phyloP scores from a whole-genome alignment of 2,329 filamentous ascomycete genomes.

The Diplodia seriata region DNA sequence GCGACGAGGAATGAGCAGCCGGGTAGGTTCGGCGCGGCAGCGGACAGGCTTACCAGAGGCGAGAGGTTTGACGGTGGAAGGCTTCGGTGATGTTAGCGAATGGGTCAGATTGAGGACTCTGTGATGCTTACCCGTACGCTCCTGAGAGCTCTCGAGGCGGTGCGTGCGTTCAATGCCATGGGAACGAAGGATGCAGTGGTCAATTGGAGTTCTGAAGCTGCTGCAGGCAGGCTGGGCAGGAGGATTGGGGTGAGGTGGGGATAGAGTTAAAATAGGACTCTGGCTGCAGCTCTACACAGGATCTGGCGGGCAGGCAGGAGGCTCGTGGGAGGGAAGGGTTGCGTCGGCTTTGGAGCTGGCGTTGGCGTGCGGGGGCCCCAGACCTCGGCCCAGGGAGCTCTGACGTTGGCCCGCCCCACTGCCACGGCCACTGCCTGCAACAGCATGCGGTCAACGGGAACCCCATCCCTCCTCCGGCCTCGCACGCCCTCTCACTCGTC shows the following conservation, averaged over 20 bases:
- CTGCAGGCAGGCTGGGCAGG: background rate
- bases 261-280: background rate
- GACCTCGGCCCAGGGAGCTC: conserved; percentile 29
- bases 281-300: conserved; percentile 11
- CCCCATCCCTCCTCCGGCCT: background rate
- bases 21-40: conserved; percentile 16
- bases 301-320: background rate
- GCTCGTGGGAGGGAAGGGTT: conserved; percentile 3
- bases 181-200: background rate
- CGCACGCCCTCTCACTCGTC: background rate
- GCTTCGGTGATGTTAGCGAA: conserved; percentile 40
- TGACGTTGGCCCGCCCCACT: conserved; percentile 22
- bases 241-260: background rate
- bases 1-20: conserved; percentile 30
- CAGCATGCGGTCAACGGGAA: conserved; percentile 16
- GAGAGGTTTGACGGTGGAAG: conserved; percentile 43
- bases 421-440: background rate
- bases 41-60: conserved; percentile 44
- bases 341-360: conserved; percentile 36
- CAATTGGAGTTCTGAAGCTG: conserved; percentile 4
- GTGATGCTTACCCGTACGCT: conserved; percentile 64
- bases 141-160: conserved; percentile 68
- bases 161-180: conserved; percentile 71
- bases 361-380: conserved; percentile 32
- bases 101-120: background rate